Evolutionary conservation across 164 flowering plant species (phyloP), one percentile per base, ranked within the genome.

Genomic region (Aristolochia contorta): DNA sequence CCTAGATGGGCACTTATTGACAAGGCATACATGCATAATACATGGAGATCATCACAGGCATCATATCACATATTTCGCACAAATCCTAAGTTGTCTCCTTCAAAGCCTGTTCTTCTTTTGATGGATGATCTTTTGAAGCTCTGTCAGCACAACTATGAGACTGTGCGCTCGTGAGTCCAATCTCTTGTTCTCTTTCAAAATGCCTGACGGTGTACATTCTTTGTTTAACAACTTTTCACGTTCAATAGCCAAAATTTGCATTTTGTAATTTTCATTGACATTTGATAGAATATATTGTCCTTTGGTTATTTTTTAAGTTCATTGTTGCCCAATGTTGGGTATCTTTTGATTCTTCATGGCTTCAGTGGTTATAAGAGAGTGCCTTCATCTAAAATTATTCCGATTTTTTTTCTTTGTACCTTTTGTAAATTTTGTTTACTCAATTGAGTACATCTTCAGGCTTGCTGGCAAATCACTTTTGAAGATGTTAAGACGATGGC

Each of bases 21-120:
- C 80, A 93, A 90, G 82, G 84, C 91, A 22, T 82, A 81, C 73
- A 86, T 93, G 99, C 99, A 87, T 67, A 84, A 75, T 66, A 90
- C 92, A 8, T 93, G 99, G 99, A 81, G 99, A 76, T 79, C 97
- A 65, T 93, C 99, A 59, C 99, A 93, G 47, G 76, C 99, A 58
- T 82, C 91, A n/a, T 93, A 88, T 75, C 92, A 93, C 71, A 76
- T 81, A 24, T 93, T 58, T 65, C 96, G 95, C 52, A 69, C 72
- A 2, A 79, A 68, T 64, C 70, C 79, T 46, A 79, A 78, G 47
- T 60, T 80, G 65, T 73, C 72, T 74, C 96, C 97, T 41, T 73
- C 96, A 61, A 83, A 83, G 43, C 81, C 77, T 74, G 77, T 78
- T 53, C 49, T 57, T 56, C 78, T 78, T 59, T 69, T 90, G 78